A percentile compares a stretch with the other conserved stretches of the same genome.
Conservation (phyloP, 192 early-diverging fungal genomes). For the Coemansia sp. region DNA sequence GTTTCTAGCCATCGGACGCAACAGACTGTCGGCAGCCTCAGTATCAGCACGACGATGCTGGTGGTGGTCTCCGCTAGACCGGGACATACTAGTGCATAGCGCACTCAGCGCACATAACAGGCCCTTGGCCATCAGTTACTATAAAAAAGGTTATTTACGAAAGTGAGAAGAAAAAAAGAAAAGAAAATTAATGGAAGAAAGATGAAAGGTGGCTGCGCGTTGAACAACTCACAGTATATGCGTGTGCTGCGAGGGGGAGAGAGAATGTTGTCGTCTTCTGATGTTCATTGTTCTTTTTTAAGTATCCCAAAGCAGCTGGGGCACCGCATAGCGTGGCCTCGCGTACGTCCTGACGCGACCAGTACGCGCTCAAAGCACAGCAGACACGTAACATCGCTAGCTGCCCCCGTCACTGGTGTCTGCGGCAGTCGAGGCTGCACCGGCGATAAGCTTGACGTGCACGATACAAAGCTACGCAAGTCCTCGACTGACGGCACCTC, state of each 20-base stretch:
- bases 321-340: conserved; percentile 27
- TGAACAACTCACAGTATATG: background rate
- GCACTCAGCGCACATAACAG: conserved; percentile 21
- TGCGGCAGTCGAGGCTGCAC: background rate
- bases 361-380: conserved; percentile 47
- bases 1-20: conserved; percentile 15
- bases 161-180: background rate
- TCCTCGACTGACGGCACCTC: background rate
- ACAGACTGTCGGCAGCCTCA: background rate
- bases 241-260: background rate
- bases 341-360: conserved; percentile 10
- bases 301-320: conserved; percentile 21
- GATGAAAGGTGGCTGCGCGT: background rate
- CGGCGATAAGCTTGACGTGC: background rate
- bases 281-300: too few species aligned
- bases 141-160: background rate
- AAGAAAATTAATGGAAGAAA: background rate
- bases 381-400: conserved; percentile 20
- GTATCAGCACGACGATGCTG: background rate
- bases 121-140: conserved; percentile 11
- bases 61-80: background rate
- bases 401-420: background rate
- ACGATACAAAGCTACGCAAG: background rate
- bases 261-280: background rate
- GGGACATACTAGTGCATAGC: conserved; percentile 11